A percentile compares a stretch with the other conserved stretches of the same genome.
Conservation (phyloP, 2,329 filamentous ascomycete genomes). For the Claviceps sp. region DNA sequence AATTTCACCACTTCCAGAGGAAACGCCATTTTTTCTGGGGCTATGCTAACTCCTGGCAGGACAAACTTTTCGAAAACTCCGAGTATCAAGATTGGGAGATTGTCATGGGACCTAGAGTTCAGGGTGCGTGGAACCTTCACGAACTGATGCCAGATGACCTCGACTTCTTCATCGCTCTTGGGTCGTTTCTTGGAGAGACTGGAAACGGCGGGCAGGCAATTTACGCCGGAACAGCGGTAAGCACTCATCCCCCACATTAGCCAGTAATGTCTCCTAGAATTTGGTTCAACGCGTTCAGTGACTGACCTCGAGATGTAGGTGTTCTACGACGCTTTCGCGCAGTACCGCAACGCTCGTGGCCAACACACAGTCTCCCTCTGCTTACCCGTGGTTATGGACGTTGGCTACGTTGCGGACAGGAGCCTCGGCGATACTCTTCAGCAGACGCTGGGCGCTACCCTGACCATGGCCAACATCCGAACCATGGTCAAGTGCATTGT, state of each 20-base stretch:
- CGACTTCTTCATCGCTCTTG: conserved; percentile 31
- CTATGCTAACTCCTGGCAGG: conserved; percentile 6
- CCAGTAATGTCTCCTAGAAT: background rate
- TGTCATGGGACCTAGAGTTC: conserved; percentile 21
- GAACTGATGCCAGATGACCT: conserved; percentile 13
- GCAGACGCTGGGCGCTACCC: background rate
- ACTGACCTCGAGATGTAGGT: conserved; percentile 14
- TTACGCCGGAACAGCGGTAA: conserved; percentile 24
- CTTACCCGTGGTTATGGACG: conserved; percentile 10
- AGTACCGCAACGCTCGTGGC: conserved; percentile 16
- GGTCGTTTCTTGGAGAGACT: conserved; percentile 26
- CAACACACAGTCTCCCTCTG: conserved; percentile 11
- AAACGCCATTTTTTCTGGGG: background rate
- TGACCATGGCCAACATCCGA: conserved; percentile 5
- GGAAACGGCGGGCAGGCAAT: conserved; percentile 37
- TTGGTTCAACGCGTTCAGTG: background rate
- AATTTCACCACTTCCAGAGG: background rate
- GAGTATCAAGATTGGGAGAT: conserved; percentile 19
- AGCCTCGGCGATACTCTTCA: background rate
- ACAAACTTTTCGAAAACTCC: conserved; percentile 23
- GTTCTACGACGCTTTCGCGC: conserved; percentile 27
- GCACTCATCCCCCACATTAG: background rate
- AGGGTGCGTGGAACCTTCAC: conserved; percentile 28
- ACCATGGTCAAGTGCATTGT: conserved; percentile 6
- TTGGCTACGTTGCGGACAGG: conserved; percentile 12